These are phyloP conservation scores for Fusarium verrucosum DNA, from an alignment of 2,329 filamentous ascomycete species.

Conservation along the genomic window DNA sequence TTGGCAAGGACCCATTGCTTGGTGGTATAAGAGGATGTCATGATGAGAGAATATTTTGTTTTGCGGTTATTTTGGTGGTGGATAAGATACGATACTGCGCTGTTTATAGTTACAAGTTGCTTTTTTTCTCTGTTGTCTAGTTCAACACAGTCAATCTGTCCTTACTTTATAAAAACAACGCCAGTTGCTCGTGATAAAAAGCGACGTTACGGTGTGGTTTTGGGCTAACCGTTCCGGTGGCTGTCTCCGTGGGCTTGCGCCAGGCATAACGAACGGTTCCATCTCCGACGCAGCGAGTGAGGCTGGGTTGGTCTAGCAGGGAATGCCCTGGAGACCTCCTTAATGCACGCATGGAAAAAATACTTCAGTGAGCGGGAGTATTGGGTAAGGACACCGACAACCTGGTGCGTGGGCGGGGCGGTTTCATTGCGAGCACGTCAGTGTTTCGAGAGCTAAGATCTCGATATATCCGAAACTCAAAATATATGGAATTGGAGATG, in stretches of 20 bases:
- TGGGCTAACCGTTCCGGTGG: slow-evolving; percentile 19
- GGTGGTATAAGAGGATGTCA: slow-evolving; percentile 42
- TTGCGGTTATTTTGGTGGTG: slow-evolving; percentile 12
- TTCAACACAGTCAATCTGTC: not conserved
- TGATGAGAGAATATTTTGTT: slow-evolving; percentile 19
- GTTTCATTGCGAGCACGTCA: slow-evolving; percentile 13
- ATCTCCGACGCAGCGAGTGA: slow-evolving; percentile 9
- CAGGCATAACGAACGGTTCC: slow-evolving; percentile 9
- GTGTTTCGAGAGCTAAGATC: slow-evolving; percentile 6
- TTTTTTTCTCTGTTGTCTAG: not conserved
- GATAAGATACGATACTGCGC: not conserved
- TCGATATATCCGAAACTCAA: slow-evolving; percentile 28
- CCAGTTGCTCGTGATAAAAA: slow-evolving; percentile 12
- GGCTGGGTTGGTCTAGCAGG: slow-evolving; percentile 5
- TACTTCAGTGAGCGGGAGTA: not conserved
- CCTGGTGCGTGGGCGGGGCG: slow-evolving; percentile 1
- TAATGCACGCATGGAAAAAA: not conserved
- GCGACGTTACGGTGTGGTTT: not conserved
- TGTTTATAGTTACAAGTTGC: not conserved
- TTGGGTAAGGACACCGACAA: slow-evolving; percentile 15
- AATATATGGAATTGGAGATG: not conserved
- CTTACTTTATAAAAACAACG: slow-evolving; percentile 16
- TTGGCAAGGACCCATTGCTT: slow-evolving; percentile 46
- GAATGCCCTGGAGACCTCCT: not conserved
- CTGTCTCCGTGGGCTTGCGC: slow-evolving; percentile 19